phyloP scores from a whole-genome alignment of 148 eudicot species.

The Tetragonia tetragonoides region DNA sequence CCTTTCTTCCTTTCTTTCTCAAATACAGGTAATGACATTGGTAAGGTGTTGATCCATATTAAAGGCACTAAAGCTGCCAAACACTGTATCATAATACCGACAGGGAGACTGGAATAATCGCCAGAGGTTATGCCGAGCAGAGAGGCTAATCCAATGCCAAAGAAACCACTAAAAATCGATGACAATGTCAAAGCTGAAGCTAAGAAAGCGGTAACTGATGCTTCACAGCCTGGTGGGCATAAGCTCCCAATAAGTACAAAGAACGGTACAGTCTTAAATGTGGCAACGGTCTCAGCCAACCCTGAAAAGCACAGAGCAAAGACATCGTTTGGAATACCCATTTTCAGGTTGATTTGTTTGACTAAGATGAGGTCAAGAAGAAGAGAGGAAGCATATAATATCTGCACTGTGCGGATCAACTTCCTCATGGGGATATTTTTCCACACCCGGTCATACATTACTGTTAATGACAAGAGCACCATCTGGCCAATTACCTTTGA shows the following conservation, averaged over 20 bases:
- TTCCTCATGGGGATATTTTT: conserved; percentile 57
- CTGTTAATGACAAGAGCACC: conserved; percentile 49
- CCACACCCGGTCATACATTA: conserved; percentile 63
- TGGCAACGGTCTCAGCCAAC: conserved; percentile 68
- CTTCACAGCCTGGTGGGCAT: conserved; percentile 89
- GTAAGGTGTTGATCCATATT: conserved; percentile 53
- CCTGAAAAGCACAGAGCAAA: conserved; percentile 81
- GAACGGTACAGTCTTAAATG: conserved; percentile 75
- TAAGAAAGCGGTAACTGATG: conserved; percentile 78
- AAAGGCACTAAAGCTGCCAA: conserved; percentile 73
- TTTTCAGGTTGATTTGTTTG: conserved; percentile 52
- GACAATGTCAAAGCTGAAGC: conserved; percentile 80
- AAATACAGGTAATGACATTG: conserved; percentile 27
- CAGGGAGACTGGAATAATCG: conserved; percentile 56
- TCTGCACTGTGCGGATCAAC: conserved; percentile 48
- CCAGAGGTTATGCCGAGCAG: conserved; percentile 61
- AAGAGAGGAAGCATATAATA: conserved; percentile 64
- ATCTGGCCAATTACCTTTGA: conserved; percentile 72
- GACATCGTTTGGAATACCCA: conserved; percentile 62
- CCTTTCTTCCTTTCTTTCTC: conserved; percentile 50
- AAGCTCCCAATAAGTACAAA: conserved; percentile 77
- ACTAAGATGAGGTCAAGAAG: conserved; percentile 74
- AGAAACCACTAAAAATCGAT: conserved; percentile 65
- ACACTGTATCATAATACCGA: conserved; percentile 67
- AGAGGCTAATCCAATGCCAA: conserved; percentile 77